Base-by-base conservation (phyloP, 805 yeast genomes). In the Wickerhamiella azyma region DNA sequence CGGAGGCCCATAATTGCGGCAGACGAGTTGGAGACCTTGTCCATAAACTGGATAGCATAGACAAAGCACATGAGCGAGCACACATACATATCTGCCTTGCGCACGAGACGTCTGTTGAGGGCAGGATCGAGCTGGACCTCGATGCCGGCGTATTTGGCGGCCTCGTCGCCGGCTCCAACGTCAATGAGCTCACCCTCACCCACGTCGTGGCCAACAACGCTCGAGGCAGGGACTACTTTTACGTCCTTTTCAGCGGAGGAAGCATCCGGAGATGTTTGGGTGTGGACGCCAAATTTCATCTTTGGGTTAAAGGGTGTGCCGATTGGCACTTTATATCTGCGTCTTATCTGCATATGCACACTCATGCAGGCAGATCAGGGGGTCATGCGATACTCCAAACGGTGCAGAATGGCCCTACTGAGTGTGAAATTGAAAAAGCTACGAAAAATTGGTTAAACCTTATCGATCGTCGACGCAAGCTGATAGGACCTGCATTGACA, bases 1-100 rank as follows among this genome's bases (percentile, higher is more conserved):
- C 64, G 60, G 41, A 71, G 60, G 39, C 76, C 80, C 70, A 71
- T 66, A 33, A 76, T 69, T 5, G 78, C 68, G 1, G 79, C 75
- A 39, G 68, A 70, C 18, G 74, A 64, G 41, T 66, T 69, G 3
- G 80, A 63, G 17, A 65, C 61, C 56, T 78, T 78, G 60, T 78
- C 85, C 77, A 78, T 72, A 52, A 66, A 73, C 59, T 76, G 81
- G 17, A 70, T 58, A 11, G 73, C 66, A 59, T 74, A 72, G 21
- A 74, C 53, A 19, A 69, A 47, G 50, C 72, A 69, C 61, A 77
- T 63, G 44, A 76, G 48, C 1, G 82, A 77, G 53, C 74, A 59
- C 50, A 77, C 50, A 49, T 59, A 68, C 16, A 68, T 38, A 55
- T 77, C 82, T 21, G 75, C 69, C 54, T 76, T 78, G 54, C 75